Conservation (phyloP, 2,329 filamentous ascomycete genomes). For the Cylindrodendrum hubeiense region DNA sequence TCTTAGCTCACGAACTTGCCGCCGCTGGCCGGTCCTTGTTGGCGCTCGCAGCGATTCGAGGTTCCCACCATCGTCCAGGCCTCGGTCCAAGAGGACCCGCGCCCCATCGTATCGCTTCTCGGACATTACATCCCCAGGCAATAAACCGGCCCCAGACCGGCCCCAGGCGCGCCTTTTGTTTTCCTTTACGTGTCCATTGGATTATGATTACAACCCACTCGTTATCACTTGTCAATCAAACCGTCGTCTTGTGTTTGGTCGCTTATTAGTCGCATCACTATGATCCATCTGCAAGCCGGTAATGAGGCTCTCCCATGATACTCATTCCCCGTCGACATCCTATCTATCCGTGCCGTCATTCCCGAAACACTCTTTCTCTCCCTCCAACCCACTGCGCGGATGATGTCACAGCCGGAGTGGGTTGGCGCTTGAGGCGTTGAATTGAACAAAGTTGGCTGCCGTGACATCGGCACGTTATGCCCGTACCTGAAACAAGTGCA, state of each 20-base stretch:
- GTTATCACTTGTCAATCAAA: conserved; percentile 40
- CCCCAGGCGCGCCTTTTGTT: conserved; percentile 40
- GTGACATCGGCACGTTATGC: conserved; percentile 34
- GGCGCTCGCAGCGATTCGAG: conserved; percentile 29
- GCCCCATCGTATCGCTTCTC: conserved; percentile 36
- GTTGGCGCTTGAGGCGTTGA: conserved; percentile 25
- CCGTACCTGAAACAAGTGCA: conserved; percentile 42
- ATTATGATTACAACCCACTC: conserved; percentile 41
- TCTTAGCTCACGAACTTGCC: conserved; percentile 40
- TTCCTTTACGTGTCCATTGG: conserved; percentile 44
- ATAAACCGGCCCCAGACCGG: conserved; percentile 24
- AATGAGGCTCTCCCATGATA: conserved; percentile 40
- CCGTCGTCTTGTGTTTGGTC: conserved; percentile 2
- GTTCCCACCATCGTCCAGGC: conserved; percentile 29
- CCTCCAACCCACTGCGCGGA: conserved; percentile 21
- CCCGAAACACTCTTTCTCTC: conserved; percentile 31
- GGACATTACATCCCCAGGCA: conserved; percentile 41
- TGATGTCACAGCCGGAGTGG: conserved; percentile 41
- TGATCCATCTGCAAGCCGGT: conserved; percentile 25
- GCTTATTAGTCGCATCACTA: conserved; percentile 1
- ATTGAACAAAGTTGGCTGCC: conserved; percentile 28
- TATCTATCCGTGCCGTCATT: conserved; percentile 46
- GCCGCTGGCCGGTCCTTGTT: conserved; percentile 42
- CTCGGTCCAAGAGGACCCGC: conserved; percentile 21
- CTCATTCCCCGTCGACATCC: conserved; percentile 27